Base-by-base conservation (phyloP, 2,329 filamentous ascomycete species). In the Ilyonectria sp. region DNA sequence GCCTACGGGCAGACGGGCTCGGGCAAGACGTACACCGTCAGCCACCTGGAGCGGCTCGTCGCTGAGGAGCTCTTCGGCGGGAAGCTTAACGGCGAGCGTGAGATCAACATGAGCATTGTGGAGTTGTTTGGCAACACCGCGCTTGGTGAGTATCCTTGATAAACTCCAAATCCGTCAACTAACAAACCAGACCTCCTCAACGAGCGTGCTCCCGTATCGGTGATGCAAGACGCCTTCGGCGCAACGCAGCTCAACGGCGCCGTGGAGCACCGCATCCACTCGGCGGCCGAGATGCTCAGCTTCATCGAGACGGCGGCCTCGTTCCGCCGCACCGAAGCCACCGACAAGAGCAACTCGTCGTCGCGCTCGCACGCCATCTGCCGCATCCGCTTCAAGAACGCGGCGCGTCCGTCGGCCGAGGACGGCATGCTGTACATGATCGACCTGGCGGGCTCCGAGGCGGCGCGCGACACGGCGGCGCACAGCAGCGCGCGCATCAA, bases 1-100 rank as follows among this genome's bases (percentile, higher is more conserved):
- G 83, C 82, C 37, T 85, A 86, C 49, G 84, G 84, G 10, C 84
- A 86, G 68, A 86, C 85, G 0, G 83, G 84, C 8, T 86, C 84
- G 1, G 85, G 85, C 13, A 86, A 86, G 73, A 86, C 83, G 1
- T 81, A 77, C 65, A 85, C 83, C 1, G 78, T 86, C 60, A 83
- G 77, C 60, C 76, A 77, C 2, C 73, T 86, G 0, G 81, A 85
- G 70, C 67, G 79, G 11, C 77, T 84, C 2, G 81, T 83, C 6
- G 81, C 80, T 2, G 75, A 79, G 43, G 76, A 80, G 0, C 52
- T 84, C 13, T 78, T 82, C 73, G 71, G 61, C 1, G 68, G 73
- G 3, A 60, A 56, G 1, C 69, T 77, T 0, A 65, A 71, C 4
- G 78, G 76, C 35, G 43, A 69, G 1, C 74, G 79, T 19, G 74